phyloP scores from a whole-genome alignment of 495 filamentous ascomycete species.

The Penicillium robsamsonii region DNA sequence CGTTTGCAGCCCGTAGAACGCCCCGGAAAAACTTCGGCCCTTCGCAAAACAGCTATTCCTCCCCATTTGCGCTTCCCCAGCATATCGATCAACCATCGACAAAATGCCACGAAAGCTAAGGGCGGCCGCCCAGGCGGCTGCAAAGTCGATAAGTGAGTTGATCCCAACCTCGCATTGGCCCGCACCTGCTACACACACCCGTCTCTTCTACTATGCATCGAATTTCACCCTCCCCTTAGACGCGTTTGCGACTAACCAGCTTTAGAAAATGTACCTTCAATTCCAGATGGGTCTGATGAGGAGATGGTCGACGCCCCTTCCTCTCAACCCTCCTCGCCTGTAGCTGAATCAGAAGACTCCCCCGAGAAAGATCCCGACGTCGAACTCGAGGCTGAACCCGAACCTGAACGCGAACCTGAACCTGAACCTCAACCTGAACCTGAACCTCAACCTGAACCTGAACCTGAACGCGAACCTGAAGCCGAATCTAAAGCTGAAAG shows the following conservation, averaged over 20 bases:
- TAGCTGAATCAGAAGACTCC: constrained; percentile 29
- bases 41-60: constrained; percentile 23
- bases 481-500: constrained; percentile 34
- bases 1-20: neutral
- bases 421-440: constrained; percentile 24
- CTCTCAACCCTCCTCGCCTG: constrained; percentile 39
- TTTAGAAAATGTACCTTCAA: constrained; percentile 45
- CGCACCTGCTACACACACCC: neutral
- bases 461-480: constrained; percentile 30
- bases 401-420: constrained; percentile 1
- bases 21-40: constrained; percentile 5
- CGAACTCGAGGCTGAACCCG: constrained; percentile 10
- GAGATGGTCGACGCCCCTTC: constrained; percentile 46
- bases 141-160: constrained; percentile 46
- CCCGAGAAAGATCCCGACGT: constrained; percentile 31
- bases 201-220: neutral
- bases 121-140: constrained; percentile 50
- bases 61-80: constrained; percentile 18
- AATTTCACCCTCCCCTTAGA: constrained; percentile 5
- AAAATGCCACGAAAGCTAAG: constrained; percentile 50
- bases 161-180: neutral
- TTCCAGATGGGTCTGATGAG: constrained; percentile 48
- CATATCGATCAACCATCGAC: constrained; percentile 9
- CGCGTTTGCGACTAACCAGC: constrained; percentile 26
- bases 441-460: constrained; percentile 31